Conservation (phyloP, 768 basidiomycete genomes). For the Rhizopogon sp. region DNA sequence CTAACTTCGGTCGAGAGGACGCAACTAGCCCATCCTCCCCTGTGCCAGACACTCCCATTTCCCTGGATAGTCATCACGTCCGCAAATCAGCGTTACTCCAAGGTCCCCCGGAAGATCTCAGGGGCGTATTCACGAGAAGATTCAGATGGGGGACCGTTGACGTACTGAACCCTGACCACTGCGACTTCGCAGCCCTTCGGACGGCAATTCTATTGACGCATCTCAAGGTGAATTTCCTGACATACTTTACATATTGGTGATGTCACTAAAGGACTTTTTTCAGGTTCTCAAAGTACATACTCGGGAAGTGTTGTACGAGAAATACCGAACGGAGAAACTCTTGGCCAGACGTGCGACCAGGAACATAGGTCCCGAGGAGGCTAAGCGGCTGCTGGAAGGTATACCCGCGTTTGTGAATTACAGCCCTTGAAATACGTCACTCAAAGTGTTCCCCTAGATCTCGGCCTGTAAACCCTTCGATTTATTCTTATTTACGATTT, state of each 20-base stretch:
- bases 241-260: conserved; percentile 10
- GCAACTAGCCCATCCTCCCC: conserved; percentile 10
- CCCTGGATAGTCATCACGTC: conserved; percentile 33
- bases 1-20: conserved; percentile 15
- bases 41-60: conserved; percentile 27
- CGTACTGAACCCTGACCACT: conserved; percentile 80
- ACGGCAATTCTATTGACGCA: conserved; percentile 83
- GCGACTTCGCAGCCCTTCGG: conserved; percentile 82
- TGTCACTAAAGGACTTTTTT: conserved; percentile 4
- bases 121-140: conserved; percentile 70
- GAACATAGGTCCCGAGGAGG: conserved; percentile 70
- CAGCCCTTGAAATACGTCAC: conserved; percentile 15
- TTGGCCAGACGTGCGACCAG: conserved; percentile 80
- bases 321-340: conserved; percentile 87
- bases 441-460: conserved; percentile 29
- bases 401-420: conserved; percentile 13
- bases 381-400: conserved; percentile 73
- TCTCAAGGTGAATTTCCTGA: conserved; percentile 57
- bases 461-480: conserved; percentile 36
- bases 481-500: conserved; percentile 1
- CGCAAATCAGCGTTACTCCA: conserved; percentile 30
- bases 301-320: conserved; percentile 89
- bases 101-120: conserved; percentile 62
- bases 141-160: conserved; percentile 90
- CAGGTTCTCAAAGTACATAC: conserved; percentile 81